Evolutionary conservation across 2,329 filamentous ascomycete species (phyloP).

Genomic region (Coniochaeta prunicola): DNA sequence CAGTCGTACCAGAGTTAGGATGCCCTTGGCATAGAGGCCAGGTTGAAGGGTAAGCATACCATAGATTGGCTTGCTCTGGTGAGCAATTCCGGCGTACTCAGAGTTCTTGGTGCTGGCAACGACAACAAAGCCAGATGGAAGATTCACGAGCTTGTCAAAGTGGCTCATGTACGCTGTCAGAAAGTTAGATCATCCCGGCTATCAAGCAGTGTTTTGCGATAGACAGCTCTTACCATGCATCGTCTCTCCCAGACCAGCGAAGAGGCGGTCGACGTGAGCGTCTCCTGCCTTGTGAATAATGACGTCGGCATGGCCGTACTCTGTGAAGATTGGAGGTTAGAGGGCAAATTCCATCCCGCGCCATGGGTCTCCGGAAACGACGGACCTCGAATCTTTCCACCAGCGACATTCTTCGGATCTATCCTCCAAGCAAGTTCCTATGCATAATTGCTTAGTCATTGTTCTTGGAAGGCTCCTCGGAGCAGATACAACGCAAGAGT

Average conservation of each 20-base stretch:
- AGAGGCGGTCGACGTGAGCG: slow-evolving; percentile 73
- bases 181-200: slow-evolving; percentile 6
- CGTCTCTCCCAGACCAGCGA: slow-evolving; percentile 64
- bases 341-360: not conserved
- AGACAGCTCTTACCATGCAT: slow-evolving; percentile 34
- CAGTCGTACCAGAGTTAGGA: no score
- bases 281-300: slow-evolving; percentile 48
- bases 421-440: slow-evolving; percentile 65
- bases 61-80: slow-evolving; percentile 62
- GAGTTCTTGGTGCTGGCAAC: slow-evolving; percentile 73
- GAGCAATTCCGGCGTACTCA: slow-evolving; percentile 72
- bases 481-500: no score
- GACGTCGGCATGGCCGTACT: slow-evolving; percentile 66
- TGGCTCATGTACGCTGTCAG: slow-evolving; percentile 61
- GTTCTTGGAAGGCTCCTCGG: no score
- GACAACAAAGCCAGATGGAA: slow-evolving; percentile 66
- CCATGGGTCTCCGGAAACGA: no score
- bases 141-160: slow-evolving; percentile 70
- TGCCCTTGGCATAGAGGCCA: no score
- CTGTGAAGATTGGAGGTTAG: slow-evolving; percentile 18
- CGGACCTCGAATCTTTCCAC: slow-evolving; percentile 51
- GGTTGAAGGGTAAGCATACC: slow-evolving; percentile 31
- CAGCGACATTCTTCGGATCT: slow-evolving; percentile 52
- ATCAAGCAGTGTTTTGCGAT: not conserved
- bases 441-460: not conserved